Evolutionary conservation across 1,284 basidiomycete genomes (phyloP).

Genomic region (Cutaneotrichosporon sp.): DNA sequence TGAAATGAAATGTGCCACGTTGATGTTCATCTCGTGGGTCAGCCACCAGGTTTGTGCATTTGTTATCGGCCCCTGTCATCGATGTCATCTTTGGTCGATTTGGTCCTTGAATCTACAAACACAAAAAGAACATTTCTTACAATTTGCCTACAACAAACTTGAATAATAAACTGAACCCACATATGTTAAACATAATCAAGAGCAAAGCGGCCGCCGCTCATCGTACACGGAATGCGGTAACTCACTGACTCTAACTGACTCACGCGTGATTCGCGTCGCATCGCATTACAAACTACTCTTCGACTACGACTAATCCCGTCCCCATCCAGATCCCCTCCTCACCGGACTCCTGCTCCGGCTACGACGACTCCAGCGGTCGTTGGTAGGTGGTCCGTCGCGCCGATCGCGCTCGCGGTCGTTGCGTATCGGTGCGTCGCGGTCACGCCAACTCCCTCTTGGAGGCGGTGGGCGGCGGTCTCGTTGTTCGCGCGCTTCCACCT

Average conservation of each 20-base stretch:
- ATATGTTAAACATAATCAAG: no score
- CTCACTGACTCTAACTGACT: not conserved
- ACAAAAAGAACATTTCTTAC: no score
- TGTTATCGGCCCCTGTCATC: not conserved
- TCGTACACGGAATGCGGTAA: no score
- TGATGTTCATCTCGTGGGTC: not conserved
- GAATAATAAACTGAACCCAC: no score
- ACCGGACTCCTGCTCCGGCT: constrained; percentile 25
- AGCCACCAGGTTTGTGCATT: not conserved
- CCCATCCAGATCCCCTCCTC: constrained; percentile 17
- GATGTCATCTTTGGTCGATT: no score
- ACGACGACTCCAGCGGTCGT: constrained; percentile 2
- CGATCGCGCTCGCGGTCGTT: not conserved
- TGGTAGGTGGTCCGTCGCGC: not conserved
- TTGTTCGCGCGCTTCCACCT: not conserved
- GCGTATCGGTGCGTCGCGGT: constrained; percentile 1
- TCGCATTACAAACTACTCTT: not conserved
- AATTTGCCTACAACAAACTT: no score
- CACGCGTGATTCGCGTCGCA: not conserved
- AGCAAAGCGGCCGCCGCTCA: no score
- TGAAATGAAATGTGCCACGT: not conserved
- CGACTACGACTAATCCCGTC: not conserved
- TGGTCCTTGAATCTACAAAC: no score
- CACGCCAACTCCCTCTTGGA: not conserved
- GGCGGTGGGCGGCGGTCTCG: not conserved